Evolutionary conservation across 2,329 filamentous ascomycete species (phyloP).

Genomic region (Emmonsiellopsis sp.): DNA sequence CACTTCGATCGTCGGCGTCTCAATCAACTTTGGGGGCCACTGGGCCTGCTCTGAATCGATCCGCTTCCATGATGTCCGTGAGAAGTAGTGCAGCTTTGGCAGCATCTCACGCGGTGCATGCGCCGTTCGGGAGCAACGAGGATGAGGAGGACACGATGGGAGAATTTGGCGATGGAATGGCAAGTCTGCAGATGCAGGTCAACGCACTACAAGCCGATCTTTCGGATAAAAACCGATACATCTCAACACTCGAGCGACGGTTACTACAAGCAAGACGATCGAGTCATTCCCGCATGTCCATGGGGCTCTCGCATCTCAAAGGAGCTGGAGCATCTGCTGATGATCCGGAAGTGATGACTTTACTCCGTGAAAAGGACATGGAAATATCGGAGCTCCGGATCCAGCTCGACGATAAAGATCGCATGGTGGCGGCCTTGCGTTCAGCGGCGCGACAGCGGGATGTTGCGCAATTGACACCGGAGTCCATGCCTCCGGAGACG

Average conservation of each 20-base stretch:
- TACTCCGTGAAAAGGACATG: constrained; percentile 79
- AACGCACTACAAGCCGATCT: constrained; percentile 89
- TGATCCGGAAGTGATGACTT: constrained; percentile 62
- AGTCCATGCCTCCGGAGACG: constrained; percentile 23
- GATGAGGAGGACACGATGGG: constrained; percentile 68
- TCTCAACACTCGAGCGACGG: constrained; percentile 84
- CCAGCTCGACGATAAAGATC: constrained; percentile 86
- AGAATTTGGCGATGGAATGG: constrained; percentile 78
- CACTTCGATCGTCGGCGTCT: constrained; percentile 60
- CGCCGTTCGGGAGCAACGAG: constrained; percentile 32
- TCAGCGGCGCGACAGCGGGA: constrained; percentile 81
- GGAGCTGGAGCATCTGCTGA: constrained; percentile 58
- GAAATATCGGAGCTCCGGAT: constrained; percentile 89
- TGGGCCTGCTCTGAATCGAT: constrained; percentile 50
- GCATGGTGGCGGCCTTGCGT: constrained; percentile 80
- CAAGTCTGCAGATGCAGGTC: constrained; percentile 75
- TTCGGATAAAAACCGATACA: constrained; percentile 94
- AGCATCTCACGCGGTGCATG: constrained; percentile 22
- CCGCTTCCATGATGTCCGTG: constrained; percentile 58
- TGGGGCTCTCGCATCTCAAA: constrained; percentile 53
- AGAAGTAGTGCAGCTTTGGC: constrained; percentile 31
- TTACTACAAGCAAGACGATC: constrained; percentile 82
- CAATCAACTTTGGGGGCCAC: constrained; percentile 46
- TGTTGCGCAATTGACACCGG: constrained; percentile 54
- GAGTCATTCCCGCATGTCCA: constrained; percentile 79